phyloP scores from a whole-genome alignment of 2,329 filamentous ascomycete species.

The Cryphonectria radicalis region DNA sequence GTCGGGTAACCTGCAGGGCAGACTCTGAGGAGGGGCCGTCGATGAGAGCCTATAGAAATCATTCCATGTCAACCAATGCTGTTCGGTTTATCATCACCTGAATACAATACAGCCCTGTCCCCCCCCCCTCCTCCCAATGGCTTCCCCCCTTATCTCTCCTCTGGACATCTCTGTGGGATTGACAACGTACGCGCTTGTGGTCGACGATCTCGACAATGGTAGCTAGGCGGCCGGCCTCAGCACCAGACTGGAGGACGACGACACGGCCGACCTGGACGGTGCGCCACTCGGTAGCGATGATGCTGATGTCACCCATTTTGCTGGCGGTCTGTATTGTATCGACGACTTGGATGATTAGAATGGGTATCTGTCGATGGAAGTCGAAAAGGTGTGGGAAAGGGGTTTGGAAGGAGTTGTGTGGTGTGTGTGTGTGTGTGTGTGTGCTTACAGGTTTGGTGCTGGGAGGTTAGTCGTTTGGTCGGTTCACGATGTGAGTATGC shows the following conservation, averaged over 20 bases:
- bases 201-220: constrained; percentile 99
- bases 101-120: no score
- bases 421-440: neutral
- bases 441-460: constrained; percentile 19
- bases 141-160: constrained; percentile 16
- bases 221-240: constrained; percentile 83
- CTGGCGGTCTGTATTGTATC: constrained; percentile 55
- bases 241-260: constrained; percentile 85
- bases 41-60: constrained; percentile 76
- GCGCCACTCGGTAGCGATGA: constrained; percentile 87
- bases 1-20: constrained; percentile 81
- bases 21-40: constrained; percentile 88
- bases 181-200: constrained; percentile 95
- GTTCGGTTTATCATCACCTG: neutral
- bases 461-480: constrained; percentile 18
- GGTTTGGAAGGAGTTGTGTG: constrained; percentile 1
- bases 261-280: constrained; percentile 98
- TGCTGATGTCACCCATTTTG: constrained; percentile 82
- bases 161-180: constrained; percentile 18
- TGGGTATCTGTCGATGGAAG: constrained; percentile 17
- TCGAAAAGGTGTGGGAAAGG: neutral
- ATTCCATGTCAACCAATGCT: constrained; percentile 38
- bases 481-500: constrained; percentile 17
- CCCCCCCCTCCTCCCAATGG: neutral
- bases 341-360: constrained; percentile 35